These are phyloP conservation scores for Paecilomyces formosus DNA, from an alignment of 2,329 filamentous ascomycete species.

Conservation along the genomic window DNA sequence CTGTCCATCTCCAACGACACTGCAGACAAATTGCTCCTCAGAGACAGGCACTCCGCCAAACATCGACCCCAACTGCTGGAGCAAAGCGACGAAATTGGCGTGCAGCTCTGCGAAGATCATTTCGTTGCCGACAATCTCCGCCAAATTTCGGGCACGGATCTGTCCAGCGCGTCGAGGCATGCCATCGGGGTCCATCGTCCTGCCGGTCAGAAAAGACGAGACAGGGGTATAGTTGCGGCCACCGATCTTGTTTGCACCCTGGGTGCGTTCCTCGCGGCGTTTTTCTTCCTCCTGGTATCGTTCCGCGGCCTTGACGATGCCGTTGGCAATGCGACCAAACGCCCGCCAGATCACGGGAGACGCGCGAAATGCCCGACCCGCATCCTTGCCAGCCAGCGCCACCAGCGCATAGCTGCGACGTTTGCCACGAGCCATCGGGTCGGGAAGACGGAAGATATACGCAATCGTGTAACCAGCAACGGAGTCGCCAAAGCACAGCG, in stretches of 20 bases:
- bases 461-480: conserved; percentile 52
- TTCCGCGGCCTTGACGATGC: conserved; percentile 42
- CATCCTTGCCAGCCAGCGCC: conserved; percentile 49
- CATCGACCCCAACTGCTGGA: conserved; percentile 39
- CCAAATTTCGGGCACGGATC: conserved; percentile 48
- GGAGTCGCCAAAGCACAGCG: conserved; percentile 52
- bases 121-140: conserved; percentile 52
- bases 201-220: conserved; percentile 52
- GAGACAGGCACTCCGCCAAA: conserved; percentile 38
- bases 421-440: conserved; percentile 51
- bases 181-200: conserved; percentile 49
- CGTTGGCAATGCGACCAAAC: conserved; percentile 48
- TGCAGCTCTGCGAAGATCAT: conserved; percentile 53
- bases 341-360: conserved; percentile 45
- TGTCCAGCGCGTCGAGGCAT: conserved; percentile 46
- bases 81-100: conserved; percentile 45
- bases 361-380: conserved; percentile 38
- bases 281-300: conserved; percentile 38
- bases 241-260: conserved; percentile 15
- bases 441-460: conserved; percentile 52
- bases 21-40: conserved; percentile 35
- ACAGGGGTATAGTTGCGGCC: conserved; percentile 46
- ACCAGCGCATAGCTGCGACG: conserved; percentile 51
- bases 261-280: conserved; percentile 31
- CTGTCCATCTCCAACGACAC: conserved; percentile 26